phyloP scores from a whole-genome alignment of 441 rosid genomes.

The Manihot esculenta region DNA sequence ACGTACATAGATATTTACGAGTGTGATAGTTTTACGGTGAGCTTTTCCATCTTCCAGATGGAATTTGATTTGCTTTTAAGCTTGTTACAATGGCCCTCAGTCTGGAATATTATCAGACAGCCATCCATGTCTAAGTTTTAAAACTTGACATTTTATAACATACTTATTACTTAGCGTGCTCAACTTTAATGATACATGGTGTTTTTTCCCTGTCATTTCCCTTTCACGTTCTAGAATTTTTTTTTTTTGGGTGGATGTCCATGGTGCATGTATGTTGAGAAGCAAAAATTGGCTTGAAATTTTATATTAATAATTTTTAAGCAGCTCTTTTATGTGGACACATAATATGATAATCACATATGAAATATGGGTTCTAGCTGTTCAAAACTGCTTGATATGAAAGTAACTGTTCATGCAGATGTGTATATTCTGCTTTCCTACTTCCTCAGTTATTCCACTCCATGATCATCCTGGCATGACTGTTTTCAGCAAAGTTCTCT shows the following conservation, averaged over 20 bases:
- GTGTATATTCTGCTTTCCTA: slow-evolving; percentile 93
- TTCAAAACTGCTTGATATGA: slow-evolving; percentile 11
- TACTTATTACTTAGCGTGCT: background rate
- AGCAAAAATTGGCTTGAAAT: background rate
- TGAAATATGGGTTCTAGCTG: background rate
- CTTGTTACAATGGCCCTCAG: background rate
- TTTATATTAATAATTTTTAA: background rate
- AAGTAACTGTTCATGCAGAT: slow-evolving; percentile 55
- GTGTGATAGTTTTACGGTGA: slow-evolving; percentile 69
- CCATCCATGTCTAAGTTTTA: too few relatives aligned
- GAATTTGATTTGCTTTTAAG: background rate
- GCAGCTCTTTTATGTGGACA: background rate
- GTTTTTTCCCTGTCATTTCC: background rate
- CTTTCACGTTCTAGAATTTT: slow-evolving; percentile 7
- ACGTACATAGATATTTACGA: slow-evolving; percentile 71
- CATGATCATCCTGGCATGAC: slow-evolving; percentile 96
- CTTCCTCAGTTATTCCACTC: slow-evolving; percentile 86
- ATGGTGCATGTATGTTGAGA: background rate
- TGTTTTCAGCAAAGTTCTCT: slow-evolving; percentile 86
- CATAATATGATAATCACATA: background rate
- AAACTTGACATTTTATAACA: background rate
- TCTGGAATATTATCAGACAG: background rate
- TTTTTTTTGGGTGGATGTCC: background rate
- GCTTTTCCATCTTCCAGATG: slow-evolving; percentile 12
- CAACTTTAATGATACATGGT: background rate